Evolutionary conservation across 1,139 yeast genomes (phyloP), one percentile per base, ranked within the genome.

Genomic region (Lodderomyces oxycetoniae): DNA sequence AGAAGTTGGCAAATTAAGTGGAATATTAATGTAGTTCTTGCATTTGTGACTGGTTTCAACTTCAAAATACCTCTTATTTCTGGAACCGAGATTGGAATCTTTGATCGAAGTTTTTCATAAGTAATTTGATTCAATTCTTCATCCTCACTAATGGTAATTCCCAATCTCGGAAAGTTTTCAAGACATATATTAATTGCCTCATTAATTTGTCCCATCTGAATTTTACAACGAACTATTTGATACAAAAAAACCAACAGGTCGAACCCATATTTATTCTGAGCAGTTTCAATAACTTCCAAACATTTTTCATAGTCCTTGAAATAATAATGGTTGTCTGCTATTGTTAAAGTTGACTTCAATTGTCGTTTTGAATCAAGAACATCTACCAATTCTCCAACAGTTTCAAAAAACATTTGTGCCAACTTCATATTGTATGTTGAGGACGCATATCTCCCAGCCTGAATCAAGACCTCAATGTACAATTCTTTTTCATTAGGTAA

Each of bases 1-100:
- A 72, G 50, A 26, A 73, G 42, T 28, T 68, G 71, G 15, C 66
- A 52, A 16, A 73, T 57, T 15, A 73, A 55, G 36, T 71, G 74
- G 31, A 66, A 73, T 2, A 64, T 57, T 23, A 71, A 47, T 4
- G 55, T 38, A 2, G 57, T 47, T 11, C 51, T 47, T 2, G 60
- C 57, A 27, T 65, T 57, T 3, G 55, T 55, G 1, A 62, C 49
- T 1, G 38, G 37, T 9, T 54, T 53, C 4, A 50, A 35, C 1
- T 52, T 42, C 4, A 52, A 55, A 33, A 71, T 46, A 5, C 49
- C 52, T 20, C 73, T 48, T 11, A 74, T 67, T 32, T 71, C 77
- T 2, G 61, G 50, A 2, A 67, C 55, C 1, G 76, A 62, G 3
- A 63, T 45, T 0, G 77, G 77, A 4, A 70, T 52, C 32, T 57